phyloP scores from a whole-genome alignment of 2,329 filamentous ascomycete genomes.

The Ambrosiella xylebori region DNA sequence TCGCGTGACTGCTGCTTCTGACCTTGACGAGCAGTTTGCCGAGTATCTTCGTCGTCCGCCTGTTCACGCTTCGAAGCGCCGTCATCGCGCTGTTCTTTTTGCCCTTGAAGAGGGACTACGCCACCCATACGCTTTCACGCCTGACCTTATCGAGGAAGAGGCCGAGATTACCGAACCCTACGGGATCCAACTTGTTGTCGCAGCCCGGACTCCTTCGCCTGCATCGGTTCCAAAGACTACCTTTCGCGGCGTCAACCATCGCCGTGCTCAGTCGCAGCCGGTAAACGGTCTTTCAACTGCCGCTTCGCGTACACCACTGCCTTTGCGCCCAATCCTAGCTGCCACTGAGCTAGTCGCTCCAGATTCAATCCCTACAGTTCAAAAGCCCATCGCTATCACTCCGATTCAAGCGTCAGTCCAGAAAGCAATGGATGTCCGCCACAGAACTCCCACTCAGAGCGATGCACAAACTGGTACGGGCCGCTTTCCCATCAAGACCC shows the following conservation, averaged over 20 bases:
- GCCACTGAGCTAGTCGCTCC: neutral
- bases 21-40: constrained; percentile 13
- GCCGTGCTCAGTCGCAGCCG: constrained; percentile 10
- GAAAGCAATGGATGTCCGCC: constrained; percentile 8
- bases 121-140: constrained; percentile 64
- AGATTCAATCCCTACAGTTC: neutral
- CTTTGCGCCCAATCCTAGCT: neutral
- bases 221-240: constrained; percentile 31
- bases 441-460: constrained; percentile 9
- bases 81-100: constrained; percentile 79
- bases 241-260: constrained; percentile 4
- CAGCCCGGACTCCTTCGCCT: constrained; percentile 29
- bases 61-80: constrained; percentile 60
- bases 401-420: neutral
- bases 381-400: neutral
- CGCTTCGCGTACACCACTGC: constrained; percentile 3
- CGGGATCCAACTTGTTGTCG: constrained; percentile 36
- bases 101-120: constrained; percentile 81
- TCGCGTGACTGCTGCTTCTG: constrained; percentile 5
- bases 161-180: constrained; percentile 78
- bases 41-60: constrained; percentile 23
- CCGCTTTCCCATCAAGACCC: constrained; percentile 45
- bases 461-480: constrained; percentile 7
- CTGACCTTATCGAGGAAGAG: constrained; percentile 73
- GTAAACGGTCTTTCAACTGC: constrained; percentile 1